Conservation (phyloP, 2,329 filamentous ascomycete genomes). For the Trichoderma harzianum region DNA sequence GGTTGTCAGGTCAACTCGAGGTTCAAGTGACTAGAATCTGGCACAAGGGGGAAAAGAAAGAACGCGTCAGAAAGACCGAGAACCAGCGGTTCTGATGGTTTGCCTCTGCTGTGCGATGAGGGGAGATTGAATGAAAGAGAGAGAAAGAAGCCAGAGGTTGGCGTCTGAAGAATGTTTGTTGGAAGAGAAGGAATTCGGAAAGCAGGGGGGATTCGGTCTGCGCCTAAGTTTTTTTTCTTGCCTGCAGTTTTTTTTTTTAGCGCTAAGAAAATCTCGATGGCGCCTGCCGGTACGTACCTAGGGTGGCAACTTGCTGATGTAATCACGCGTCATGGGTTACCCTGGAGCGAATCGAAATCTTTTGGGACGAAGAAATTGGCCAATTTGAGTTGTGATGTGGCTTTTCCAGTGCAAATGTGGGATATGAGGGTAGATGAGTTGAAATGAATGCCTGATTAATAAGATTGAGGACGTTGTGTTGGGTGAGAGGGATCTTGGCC, state of each 20-base stretch:
- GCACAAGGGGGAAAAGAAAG: neutral
- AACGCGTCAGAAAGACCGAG: slow-evolving; percentile 14
- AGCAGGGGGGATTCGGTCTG: slow-evolving; percentile 13
- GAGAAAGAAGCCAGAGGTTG: slow-evolving; percentile 3
- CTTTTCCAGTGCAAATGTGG: neutral
- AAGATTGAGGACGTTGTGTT: neutral
- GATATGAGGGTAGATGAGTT: neutral
- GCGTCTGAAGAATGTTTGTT: slow-evolving; percentile 16
- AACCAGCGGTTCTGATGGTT: neutral
- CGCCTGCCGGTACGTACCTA: slow-evolving; percentile 17
- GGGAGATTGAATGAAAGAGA: slow-evolving; percentile 27
- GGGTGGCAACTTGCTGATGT: slow-evolving; percentile 12
- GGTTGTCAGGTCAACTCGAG: slow-evolving; percentile 15
- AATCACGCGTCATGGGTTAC: slow-evolving; percentile 9
- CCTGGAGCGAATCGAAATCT: neutral
- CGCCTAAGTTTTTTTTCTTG: slow-evolving; percentile 23
- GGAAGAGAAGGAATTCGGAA: slow-evolving; percentile 13
- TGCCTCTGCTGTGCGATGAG: slow-evolving; percentile 16
- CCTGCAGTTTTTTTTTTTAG: slow-evolving; percentile 22
- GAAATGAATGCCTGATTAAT: accelerated
- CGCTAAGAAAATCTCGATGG: slow-evolving; percentile 22
- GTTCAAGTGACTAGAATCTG: neutral
- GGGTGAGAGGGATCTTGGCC: neutral
- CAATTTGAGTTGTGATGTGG: neutral
- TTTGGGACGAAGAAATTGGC: neutral